Evolutionary conservation across 257 asterid genomes (phyloP), one percentile per base, ranked within the genome.

Genomic region (Echium plantagineum): DNA sequence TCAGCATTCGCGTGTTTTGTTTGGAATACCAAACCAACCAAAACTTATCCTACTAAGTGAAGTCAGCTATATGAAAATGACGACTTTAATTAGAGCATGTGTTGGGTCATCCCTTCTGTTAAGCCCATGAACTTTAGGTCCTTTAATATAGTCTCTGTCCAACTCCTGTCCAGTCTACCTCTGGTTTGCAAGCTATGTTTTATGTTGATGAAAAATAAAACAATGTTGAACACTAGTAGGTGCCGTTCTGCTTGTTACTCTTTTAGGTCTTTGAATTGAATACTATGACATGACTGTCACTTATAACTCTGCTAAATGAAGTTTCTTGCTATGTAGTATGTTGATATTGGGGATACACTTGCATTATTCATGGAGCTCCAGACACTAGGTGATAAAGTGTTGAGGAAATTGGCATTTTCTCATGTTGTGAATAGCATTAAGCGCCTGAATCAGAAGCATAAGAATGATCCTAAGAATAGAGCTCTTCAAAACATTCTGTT

Each of bases 321-420:
- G 21, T 15, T 56, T 59, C 38, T 16, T 71, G 30, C 5, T 52
- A 9, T 22, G 7, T 59, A 71, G 98, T 76, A 80, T 55, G 81
- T 93, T 75, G 87, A 81, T 75, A 74, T 81, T 49, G 74, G 59
- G 51, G 87, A 84, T 56, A 80, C 88, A 15, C 91, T 93, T 62
- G 79, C 55, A 49, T 72, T 93, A 66, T 89, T 89, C 79, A 77
- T 93, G 96, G 97, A 84, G 82, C 94, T 93, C 22, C 98, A 89
- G 80, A 81, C 85, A 26, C 68, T 89, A 10, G 97, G 86, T 26
- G 98, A 93, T 66, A 83, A 69, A 71, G 64, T 72, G 42, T 69
- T 86, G 60, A 83, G 76, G 65, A 61, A 74, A 9, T 72, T 89
- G 72, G 87, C 98, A 5, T 93, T 83, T 72, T 74, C 86, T 17